Conservation (phyloP, 2,329 filamentous ascomycete species). For the Arthrocladium fulminans region DNA sequence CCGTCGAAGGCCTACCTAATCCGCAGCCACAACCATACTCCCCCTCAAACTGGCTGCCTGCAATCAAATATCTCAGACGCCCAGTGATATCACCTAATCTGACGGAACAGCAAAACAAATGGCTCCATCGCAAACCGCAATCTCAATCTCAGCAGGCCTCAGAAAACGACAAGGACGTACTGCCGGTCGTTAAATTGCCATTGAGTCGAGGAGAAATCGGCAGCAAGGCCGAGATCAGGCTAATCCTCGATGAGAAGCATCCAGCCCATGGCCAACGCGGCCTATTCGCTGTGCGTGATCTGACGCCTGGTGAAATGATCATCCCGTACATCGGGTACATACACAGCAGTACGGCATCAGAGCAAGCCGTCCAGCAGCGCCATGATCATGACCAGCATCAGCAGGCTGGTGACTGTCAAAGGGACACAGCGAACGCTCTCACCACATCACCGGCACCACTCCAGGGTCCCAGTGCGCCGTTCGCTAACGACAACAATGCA, state of each 20-base stretch:
- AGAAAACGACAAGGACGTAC: neutral
- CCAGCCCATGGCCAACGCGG: constrained; percentile 42
- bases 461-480: no score
- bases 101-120: constrained; percentile 9
- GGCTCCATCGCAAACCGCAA: neutral
- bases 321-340: constrained; percentile 43
- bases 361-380: neutral
- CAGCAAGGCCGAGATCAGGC: constrained; percentile 32
- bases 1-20: neutral
- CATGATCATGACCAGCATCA: neutral
- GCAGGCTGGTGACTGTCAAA: neutral
- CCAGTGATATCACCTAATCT: neutral
- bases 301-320: constrained; percentile 39
- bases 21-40: neutral
- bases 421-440: no score
- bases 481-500: no score
- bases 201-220: neutral
- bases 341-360: constrained; percentile 34
- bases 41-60: neutral
- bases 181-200: constrained; percentile 1
- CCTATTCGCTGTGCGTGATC: constrained; percentile 38
- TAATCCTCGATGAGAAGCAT: constrained; percentile 34
- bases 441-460: no score
- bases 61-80: neutral
- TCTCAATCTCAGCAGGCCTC: no score